Percentiles rank a stretch among this genome's conserved stretches.
Evolutionary conservation across 768 basidiomycete genomes (phyloP).

Genomic region (Leccinellum rugosiceps): DNA sequence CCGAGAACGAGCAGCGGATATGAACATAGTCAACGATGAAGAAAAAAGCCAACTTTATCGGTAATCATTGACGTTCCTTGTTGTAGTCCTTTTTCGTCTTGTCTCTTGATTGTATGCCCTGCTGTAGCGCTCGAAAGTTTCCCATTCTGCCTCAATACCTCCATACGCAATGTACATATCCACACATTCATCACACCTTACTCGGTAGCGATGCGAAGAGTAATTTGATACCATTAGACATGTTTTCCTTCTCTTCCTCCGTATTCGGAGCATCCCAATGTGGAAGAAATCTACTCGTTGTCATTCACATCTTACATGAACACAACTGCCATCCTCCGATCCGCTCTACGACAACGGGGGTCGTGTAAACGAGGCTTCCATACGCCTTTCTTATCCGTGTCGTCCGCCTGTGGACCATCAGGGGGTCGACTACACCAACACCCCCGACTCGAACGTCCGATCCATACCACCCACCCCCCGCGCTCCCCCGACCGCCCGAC

Average conservation of each 20-base stretch:
- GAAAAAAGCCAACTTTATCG: background rate
- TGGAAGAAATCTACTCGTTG: background rate
- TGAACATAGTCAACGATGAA: conserved; percentile 20
- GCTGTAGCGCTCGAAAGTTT: conserved; percentile 7
- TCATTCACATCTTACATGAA: conserved; percentile 2
- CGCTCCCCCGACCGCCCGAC: conserved; percentile 24
- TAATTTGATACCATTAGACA: background rate
- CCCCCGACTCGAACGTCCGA: background rate
- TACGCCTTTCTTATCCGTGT: background rate
- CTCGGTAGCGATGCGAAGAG: background rate
- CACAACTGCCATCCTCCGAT: background rate
- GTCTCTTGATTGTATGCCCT: background rate
- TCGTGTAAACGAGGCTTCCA: background rate
- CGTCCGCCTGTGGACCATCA: background rate
- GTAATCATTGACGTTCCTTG: too few relatives aligned
- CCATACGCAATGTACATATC: background rate
- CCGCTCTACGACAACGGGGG: background rate
- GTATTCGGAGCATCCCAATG: background rate
- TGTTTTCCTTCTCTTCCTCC: background rate
- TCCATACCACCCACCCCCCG: conserved; percentile 16
- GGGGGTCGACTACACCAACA: too few relatives aligned
- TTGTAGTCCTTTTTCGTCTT: background rate
- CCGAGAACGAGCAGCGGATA: conserved; percentile 1
- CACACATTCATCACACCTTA: background rate
- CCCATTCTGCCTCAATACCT: background rate